A percentile compares a stretch with the other conserved stretches of the same genome.
These are phyloP conservation scores for Oxyria digyna DNA, from an alignment of 148 eudicot species.

Conservation along the genomic window DNA sequence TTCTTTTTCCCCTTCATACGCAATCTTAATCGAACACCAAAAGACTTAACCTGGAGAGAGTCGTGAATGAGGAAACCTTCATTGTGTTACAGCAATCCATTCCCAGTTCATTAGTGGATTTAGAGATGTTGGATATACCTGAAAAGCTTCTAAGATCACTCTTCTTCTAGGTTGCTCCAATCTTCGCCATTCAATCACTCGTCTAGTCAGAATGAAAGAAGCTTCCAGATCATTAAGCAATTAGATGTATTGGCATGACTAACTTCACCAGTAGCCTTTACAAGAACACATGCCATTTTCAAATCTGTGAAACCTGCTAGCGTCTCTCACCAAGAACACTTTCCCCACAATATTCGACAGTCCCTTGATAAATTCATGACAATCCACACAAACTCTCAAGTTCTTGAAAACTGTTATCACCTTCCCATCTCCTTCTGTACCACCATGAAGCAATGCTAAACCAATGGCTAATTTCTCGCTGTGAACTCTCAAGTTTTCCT, in stretches of 20 bases:
- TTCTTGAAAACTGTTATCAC: conserved; percentile 56
- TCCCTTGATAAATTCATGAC: conserved; percentile 73
- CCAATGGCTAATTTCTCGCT: conserved; percentile 79
- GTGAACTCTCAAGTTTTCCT: conserved; percentile 56
- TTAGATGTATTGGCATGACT: background rate
- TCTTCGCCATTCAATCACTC: background rate
- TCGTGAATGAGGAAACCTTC: too few relatives aligned
- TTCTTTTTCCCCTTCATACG: too few relatives aligned
- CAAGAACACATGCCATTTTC: conserved; percentile 64
- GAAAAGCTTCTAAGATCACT: background rate
- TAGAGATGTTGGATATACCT: background rate
- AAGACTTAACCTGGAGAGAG: too few relatives aligned
- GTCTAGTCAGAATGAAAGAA: too few relatives aligned
- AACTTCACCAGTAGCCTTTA: conserved; percentile 62
- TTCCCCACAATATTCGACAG: conserved; percentile 50
- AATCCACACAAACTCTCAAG: conserved; percentile 76
- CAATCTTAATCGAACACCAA: too few relatives aligned
- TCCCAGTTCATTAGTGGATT: background rate
- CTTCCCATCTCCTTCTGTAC: conserved; percentile 23
- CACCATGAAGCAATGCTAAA: conserved; percentile 34
- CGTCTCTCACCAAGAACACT: conserved; percentile 68
- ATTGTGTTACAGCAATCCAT: too few relatives aligned
- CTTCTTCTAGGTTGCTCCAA: background rate
- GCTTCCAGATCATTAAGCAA: background rate
- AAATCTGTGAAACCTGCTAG: conserved; percentile 72